Evolutionary conservation across 1,284 basidiomycete species (phyloP), one percentile per base, ranked within the genome.

Genomic region (Fomitopsis palustris): DNA sequence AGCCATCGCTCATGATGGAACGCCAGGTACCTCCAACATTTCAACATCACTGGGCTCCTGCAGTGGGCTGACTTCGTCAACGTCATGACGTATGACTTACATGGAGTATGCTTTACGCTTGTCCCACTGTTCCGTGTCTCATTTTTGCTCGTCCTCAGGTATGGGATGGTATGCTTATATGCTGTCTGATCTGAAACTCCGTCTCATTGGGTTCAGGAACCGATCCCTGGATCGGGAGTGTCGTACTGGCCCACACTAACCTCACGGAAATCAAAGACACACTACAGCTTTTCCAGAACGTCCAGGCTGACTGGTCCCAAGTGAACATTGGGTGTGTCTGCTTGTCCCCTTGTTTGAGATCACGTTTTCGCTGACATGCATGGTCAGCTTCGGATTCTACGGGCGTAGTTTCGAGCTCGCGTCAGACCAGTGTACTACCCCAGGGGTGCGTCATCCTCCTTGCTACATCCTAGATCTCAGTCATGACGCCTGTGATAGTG

Each of bases 1-100:
- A 33, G 7, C 31, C 10, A 33, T 33, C 10, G 31, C 31, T 33
- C 31, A 33, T 14, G 38, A 14, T 14, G 7, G 38, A 6, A 39
- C 41, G 5, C n/a, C 41, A 42, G 41, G 41, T 42, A 42, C 19
- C 65, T 73, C 2, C 72, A 72, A 53, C 62, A 72, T 55, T 74
- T 72, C 49, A 70, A 74, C 58, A 64, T 74, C 29, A 64, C 61
- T 2, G 65, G 59, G 2, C 55, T 73, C 16, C 38, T 69, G 8
- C 23, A 67, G 42, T 60, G 47, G 14, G 67, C 64, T 3, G 68
- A 72, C 53, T 71, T 69, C 66, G 62, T 70, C 42, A 70, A 70
- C 54, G 58, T 64, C 37, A 65, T 67, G 66, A 64, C 57, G 14
- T 55, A 58, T 43, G 69, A 71, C 52, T 57, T 71, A n/a, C 69